These are phyloP conservation scores for Microstegium vimineum DNA, from an alignment of 176 grass and related monocot species.

Conservation along the genomic window DNA sequence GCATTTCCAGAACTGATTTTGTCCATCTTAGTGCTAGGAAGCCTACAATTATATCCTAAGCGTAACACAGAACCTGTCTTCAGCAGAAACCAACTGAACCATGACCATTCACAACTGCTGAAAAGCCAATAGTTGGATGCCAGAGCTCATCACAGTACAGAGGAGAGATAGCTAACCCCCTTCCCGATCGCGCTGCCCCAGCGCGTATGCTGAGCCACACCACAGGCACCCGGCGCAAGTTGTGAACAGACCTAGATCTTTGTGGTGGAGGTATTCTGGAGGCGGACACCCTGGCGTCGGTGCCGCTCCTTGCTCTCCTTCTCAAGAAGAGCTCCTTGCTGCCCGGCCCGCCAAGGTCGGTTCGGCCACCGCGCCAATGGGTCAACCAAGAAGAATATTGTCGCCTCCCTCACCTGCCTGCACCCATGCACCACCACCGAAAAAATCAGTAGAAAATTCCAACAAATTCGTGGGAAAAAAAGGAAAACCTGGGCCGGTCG, in stretches of 20 bases:
- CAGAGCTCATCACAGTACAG: neutral
- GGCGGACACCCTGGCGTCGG: constrained; percentile 45
- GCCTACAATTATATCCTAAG: neutral
- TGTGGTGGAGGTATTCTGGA: constrained; percentile 64
- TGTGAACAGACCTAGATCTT: constrained; percentile 73
- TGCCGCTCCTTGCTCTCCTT: neutral
- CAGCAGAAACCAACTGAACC: neutral
- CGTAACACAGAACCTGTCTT: neutral
- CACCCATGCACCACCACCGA: neutral
- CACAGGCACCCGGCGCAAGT: neutral
- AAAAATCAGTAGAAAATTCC: neutral
- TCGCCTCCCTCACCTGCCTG: neutral
- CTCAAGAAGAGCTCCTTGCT: constrained; percentile 72
- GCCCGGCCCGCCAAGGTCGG: constrained; percentile 30
- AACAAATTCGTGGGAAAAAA: neutral
- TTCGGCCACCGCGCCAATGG: constrained; percentile 54
- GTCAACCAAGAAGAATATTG: constrained; percentile 92
- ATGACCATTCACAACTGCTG: neutral
- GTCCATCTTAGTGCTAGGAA: neutral
- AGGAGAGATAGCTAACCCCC: neutral
- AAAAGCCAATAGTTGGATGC: neutral
- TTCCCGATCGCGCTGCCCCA: neutral
- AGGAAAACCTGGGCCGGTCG: neutral
- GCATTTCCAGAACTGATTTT: no score
- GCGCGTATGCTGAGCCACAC: neutral